A percentile compares a stretch with the other conserved stretches of the same genome.
These are phyloP conservation scores for Phoma sp. DNA, from an alignment of 2,329 filamentous ascomycete species.

Conservation along the genomic window DNA sequence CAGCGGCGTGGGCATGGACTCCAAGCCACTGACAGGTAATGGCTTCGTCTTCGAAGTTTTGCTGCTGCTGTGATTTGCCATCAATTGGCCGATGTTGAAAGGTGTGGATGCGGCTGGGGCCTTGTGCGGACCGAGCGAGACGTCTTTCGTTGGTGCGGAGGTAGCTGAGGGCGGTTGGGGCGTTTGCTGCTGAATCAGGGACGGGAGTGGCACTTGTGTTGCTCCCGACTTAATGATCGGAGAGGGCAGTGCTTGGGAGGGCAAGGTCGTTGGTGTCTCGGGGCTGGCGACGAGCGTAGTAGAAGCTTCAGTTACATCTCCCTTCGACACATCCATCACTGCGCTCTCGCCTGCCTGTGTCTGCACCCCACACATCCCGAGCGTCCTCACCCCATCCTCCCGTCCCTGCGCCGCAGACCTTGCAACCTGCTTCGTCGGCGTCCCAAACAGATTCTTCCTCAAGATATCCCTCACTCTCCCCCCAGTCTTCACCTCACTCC, in stretches of 20 bases:
- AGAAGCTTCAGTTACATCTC: too few relatives aligned
- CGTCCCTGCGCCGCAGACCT: not conserved
- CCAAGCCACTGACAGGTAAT: not conserved
- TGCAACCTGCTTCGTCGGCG: constrained; percentile 10
- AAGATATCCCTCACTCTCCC: constrained; percentile 12
- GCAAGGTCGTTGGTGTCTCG: not conserved
- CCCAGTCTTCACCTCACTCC: not conserved
- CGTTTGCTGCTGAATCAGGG: not conserved
- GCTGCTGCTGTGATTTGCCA: constrained; percentile 15
- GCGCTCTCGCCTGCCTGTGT: too few relatives aligned
- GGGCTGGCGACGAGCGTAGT: not conserved
- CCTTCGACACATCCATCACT: too few relatives aligned
- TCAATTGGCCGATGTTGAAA: constrained; percentile 24
- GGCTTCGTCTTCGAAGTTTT: not conserved
- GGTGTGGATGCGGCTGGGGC: not conserved
- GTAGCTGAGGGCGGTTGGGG: not conserved
- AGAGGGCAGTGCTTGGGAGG: not conserved
- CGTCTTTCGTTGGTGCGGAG: not conserved
- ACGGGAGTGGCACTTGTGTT: not conserved
- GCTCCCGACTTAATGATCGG: not conserved
- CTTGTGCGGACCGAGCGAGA: not conserved
- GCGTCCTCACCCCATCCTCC: too few relatives aligned
- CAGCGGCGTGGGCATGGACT: constrained; percentile 24
- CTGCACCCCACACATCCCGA: too few relatives aligned
- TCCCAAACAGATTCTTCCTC: constrained; percentile 13